phyloP scores from a whole-genome alignment of 2,329 filamentous ascomycete genomes.

The Venturia carpophila region DNA sequence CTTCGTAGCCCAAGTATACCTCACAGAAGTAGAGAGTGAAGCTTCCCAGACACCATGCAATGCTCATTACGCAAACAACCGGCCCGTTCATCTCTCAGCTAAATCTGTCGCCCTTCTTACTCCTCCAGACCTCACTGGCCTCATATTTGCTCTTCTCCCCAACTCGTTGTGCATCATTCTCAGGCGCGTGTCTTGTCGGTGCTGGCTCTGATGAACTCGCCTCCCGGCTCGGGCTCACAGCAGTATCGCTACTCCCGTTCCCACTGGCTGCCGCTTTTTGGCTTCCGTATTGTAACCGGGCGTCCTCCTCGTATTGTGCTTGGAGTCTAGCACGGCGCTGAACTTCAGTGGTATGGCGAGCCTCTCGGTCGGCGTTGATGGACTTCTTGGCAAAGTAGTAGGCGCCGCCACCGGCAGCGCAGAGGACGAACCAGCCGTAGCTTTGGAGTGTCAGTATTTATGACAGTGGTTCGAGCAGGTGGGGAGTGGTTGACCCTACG shows the following conservation, averaged over 20 bases:
- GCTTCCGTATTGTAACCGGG: constrained; percentile 9
- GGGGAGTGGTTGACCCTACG: constrained; percentile 42
- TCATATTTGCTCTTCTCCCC: constrained; percentile 87
- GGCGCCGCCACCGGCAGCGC: constrained; percentile 77
- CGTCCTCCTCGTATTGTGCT: constrained; percentile 21
- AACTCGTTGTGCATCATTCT: constrained; percentile 58
- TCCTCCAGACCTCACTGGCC: constrained; percentile 63
- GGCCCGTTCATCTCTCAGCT: not conserved
- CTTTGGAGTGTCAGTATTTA: constrained; percentile 37
- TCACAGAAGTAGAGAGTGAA: not conserved
- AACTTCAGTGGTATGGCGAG: not conserved
- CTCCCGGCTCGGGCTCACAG: constrained; percentile 59
- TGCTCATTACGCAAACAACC: not conserved
- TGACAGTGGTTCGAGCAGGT: not conserved
- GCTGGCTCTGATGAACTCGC: constrained; percentile 66
- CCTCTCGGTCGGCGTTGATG: constrained; percentile 77
- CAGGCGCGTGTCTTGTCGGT: constrained; percentile 70
- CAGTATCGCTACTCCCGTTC: constrained; percentile 20
- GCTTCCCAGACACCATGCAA: constrained; percentile 6
- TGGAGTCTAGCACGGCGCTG: constrained; percentile 12
- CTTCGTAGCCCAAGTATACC: not conserved
- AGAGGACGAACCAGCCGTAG: constrained; percentile 87
- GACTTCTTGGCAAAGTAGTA: constrained; percentile 94
- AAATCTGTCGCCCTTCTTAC: constrained; percentile 81
- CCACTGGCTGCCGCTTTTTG: constrained; percentile 21